Evolutionary conservation across 2,329 filamentous ascomycete genomes (phyloP).

Genomic region (Trichophyton simii): DNA sequence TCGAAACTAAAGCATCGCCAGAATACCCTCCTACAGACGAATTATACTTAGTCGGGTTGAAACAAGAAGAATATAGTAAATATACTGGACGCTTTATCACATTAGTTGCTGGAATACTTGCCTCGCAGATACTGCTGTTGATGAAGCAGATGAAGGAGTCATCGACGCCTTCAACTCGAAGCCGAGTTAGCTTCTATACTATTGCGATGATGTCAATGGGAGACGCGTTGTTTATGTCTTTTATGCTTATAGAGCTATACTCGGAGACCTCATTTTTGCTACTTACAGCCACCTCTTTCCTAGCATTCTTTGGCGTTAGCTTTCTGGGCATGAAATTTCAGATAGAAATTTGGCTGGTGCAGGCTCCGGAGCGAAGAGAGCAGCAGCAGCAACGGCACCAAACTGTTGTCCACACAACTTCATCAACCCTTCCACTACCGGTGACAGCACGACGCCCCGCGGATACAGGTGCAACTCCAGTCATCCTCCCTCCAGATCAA

Average conservation of each 20-base stretch:
- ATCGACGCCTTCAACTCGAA: constrained; percentile 51
- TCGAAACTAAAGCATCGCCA: constrained; percentile 49
- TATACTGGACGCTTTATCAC: constrained; percentile 42
- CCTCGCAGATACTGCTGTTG: constrained; percentile 43
- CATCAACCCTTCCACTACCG: constrained; percentile 26
- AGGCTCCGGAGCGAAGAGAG: constrained; percentile 35
- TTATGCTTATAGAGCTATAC: constrained; percentile 45
- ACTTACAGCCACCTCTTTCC: constrained; percentile 44
- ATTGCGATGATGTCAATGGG: constrained; percentile 50
- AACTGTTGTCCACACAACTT: constrained; percentile 11
- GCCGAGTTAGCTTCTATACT: constrained; percentile 52
- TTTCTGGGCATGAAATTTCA: constrained; percentile 54
- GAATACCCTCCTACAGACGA: constrained; percentile 40
- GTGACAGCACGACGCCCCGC: constrained; percentile 35
- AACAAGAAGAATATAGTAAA: constrained; percentile 44
- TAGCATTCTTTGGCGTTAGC: constrained; percentile 48
- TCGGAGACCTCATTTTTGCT: constrained; percentile 43
- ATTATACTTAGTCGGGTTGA: constrained; percentile 44
- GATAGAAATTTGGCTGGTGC: constrained; percentile 55
- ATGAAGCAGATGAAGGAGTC: constrained; percentile 53
- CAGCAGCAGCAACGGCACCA: constrained; percentile 16
- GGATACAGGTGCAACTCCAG: constrained; percentile 40
- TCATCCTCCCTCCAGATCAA: constrained; percentile 50
- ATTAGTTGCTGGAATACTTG: constrained; percentile 38
- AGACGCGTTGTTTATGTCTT: constrained; percentile 47